Base-by-base conservation (phyloP, 768 basidiomycete species). In the Suillus tomentosus region DNA sequence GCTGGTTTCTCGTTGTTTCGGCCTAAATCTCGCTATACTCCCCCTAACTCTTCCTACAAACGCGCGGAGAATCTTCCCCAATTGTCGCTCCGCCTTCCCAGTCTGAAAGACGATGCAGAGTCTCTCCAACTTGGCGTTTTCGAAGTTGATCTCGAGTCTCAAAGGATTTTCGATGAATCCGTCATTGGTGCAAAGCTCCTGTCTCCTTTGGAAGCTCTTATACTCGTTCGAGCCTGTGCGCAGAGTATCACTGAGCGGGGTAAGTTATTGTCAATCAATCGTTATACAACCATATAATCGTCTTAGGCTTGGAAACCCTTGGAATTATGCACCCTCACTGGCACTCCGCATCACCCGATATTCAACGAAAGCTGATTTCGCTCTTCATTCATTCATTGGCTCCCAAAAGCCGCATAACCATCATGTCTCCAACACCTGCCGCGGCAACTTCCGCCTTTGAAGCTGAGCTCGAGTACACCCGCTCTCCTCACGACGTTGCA, bases 301-400 rank as follows among this genome's bases (percentile, higher is more conserved):
- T 61, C 55, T 65, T 65, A 93, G 91, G 91, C n/a, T 80, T 92
- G 59, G 90, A 92, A 72, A 87, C 88, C 4, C 86, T 91, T 54
- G 92, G 92, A 22, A 81, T 94, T 54, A 94, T 94, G 90, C 89
- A 90, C 69, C 90, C 92, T 6, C 89, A 93, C 72, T 94, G 90
- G 91, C 81, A 89, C 73, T 88, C 91, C 47, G 82, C 91, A 10
- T 91, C 89, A 7, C 85, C 85, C 9, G 83, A 85, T 11, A 76
- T 83, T n/a, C 92, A 94, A 73, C 86, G 78, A 67, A 80, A 74
- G 66, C 85, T 94, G 39, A 85, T 92, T 62, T 89, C 89, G 19
- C 82, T 72, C 31, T 93, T 88, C 78, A 79, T 94, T 65, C 84
- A 83, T 67, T 90, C 90, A 1, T 80, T 89, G 74, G 78, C 80